Percentiles rank a stretch among this genome's conserved stretches.
Conservation (phyloP, 2,329 filamentous ascomycete genomes). For the Ophioceras dolichostomum region DNA sequence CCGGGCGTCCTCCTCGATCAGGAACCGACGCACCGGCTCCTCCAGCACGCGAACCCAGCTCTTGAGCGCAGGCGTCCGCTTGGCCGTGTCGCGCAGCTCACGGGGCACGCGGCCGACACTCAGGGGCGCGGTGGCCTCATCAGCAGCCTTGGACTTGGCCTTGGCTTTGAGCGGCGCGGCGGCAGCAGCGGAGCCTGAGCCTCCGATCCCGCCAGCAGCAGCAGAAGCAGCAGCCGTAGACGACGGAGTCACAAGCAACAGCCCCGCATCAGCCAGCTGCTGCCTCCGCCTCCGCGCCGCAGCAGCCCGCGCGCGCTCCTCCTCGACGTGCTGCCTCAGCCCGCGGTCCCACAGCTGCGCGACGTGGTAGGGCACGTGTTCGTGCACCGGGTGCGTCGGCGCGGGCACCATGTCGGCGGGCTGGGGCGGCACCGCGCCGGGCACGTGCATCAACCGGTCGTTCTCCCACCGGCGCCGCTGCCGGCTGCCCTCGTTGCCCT, state of each 20-base stretch:
- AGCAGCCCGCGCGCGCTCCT: conserved; percentile 26
- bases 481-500: conserved; percentile 82
- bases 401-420: conserved; percentile 73
- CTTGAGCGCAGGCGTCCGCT: conserved; percentile 67
- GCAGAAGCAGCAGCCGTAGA: not conserved
- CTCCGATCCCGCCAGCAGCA: conserved; percentile 2
- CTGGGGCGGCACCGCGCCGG: conserved; percentile 71
- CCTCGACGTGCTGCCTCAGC: conserved; percentile 36
- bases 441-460: conserved; percentile 77
- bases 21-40: conserved; percentile 67
- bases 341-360: conserved; percentile 69
- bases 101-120: conserved; percentile 54
- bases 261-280: conserved; percentile 26
- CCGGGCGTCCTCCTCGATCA: conserved; percentile 40
- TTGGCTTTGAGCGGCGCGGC: conserved; percentile 9
- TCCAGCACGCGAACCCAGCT: conserved; percentile 75
- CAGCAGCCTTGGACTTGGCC: conserved; percentile 16
- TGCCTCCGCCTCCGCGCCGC: conserved; percentile 27
- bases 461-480: conserved; percentile 92
- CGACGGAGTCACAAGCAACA: not conserved
- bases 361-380: conserved; percentile 71
- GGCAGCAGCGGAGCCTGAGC: conserved; percentile 13
- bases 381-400: conserved; percentile 66
- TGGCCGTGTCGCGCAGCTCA: conserved; percentile 68
- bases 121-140: not conserved